phyloP scores from a whole-genome alignment of 129 eudicot genomes.

The Tagetes erecta region DNA sequence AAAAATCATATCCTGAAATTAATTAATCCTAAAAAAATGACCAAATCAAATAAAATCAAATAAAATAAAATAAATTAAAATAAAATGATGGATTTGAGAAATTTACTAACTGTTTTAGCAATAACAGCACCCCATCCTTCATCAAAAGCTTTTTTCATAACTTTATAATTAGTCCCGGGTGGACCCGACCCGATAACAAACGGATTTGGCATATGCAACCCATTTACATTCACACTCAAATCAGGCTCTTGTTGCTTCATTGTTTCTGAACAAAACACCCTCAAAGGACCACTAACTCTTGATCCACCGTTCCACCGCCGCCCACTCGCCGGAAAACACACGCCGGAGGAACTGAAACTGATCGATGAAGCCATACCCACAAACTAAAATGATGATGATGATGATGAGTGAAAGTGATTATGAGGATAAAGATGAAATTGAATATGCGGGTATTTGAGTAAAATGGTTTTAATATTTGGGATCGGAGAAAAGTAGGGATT shows the following conservation, averaged over 20 bases:
- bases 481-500: constrained; percentile 20
- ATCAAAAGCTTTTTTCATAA: constrained; percentile 95
- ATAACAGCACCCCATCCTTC: constrained; percentile 99
- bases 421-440: constrained; percentile 37
- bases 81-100: not conserved
- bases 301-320: constrained; percentile 35
- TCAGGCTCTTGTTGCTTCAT: constrained; percentile 58
- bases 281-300: constrained; percentile 43
- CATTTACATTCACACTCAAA: constrained; percentile 82
- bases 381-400: not conserved
- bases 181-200: constrained; percentile 99
- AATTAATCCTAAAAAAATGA: not conserved
- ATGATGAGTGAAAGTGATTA: not conserved
- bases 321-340: constrained; percentile 42
- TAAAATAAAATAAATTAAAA: not conserved
- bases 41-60: not conserved
- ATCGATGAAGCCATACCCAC: constrained; percentile 46
- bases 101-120: constrained; percentile 91
- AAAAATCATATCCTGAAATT: not conserved
- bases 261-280: constrained; percentile 39
- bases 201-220: constrained; percentile 94
- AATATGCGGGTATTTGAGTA: constrained; percentile 51
- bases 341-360: constrained; percentile 27
- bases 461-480: constrained; percentile 11
- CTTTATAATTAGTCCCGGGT: constrained; percentile 95